A percentile compares a stretch with the other conserved stretches of the same genome.
Conservation (phyloP, 2,329 filamentous ascomycete genomes). For the Penicillium sp. region DNA sequence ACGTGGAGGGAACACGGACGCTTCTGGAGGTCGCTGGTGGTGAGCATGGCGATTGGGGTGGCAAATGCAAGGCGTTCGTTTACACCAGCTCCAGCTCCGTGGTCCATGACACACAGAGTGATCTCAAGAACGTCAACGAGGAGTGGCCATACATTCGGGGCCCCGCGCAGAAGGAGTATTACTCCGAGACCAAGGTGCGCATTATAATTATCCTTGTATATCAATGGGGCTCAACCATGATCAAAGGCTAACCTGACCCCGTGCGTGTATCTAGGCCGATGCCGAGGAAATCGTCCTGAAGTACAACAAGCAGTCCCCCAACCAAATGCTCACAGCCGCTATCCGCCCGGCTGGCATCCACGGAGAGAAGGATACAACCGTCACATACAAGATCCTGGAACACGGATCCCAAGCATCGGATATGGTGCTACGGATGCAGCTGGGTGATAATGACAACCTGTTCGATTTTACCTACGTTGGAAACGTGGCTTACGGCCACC, state of each 20-base stretch:
- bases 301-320: slow-evolving; percentile 63
- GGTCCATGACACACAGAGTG: slow-evolving; percentile 74
- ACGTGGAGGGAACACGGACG: slow-evolving; percentile 79
- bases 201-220: no score
- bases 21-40: slow-evolving; percentile 68
- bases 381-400: slow-evolving; percentile 70
- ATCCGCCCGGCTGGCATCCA: slow-evolving; percentile 88
- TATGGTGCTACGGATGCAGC: slow-evolving; percentile 71
- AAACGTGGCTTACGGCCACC: slow-evolving; percentile 74
- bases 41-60: slow-evolving; percentile 62
- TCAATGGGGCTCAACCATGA: background rate
- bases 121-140: slow-evolving; percentile 84
- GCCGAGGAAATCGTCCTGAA: slow-evolving; percentile 79
- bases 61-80: slow-evolving; percentile 68
- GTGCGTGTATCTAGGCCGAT: slow-evolving; percentile 54
- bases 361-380: slow-evolving; percentile 80
- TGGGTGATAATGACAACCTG: slow-evolving; percentile 71
- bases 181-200: slow-evolving; percentile 82
- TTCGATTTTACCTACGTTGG: slow-evolving; percentile 70
- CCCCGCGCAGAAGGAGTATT: slow-evolving; percentile 71
- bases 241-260: slow-evolving; percentile 1
- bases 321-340: slow-evolving; percentile 70
- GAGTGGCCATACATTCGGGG: slow-evolving; percentile 73
- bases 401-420: slow-evolving; percentile 59
- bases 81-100: slow-evolving; percentile 90